Percentiles rank a stretch among this genome's conserved stretches.
Conservation (phyloP, 768 basidiomycete genomes). For the Pilatotrama ljubarskyi region DNA sequence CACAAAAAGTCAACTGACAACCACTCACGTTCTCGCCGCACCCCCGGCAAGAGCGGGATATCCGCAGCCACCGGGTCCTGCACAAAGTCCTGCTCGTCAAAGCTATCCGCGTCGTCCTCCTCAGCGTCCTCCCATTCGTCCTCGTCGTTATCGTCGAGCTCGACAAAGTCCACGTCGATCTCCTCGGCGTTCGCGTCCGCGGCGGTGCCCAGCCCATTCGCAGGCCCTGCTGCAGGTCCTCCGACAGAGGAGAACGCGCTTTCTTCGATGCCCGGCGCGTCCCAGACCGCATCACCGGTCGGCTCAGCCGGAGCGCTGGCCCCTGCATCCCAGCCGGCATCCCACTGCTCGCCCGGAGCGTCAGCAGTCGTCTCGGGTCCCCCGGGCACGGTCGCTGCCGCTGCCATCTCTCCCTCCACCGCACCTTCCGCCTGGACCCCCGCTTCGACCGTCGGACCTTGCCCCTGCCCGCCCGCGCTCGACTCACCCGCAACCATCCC, state of each 20-base stretch:
- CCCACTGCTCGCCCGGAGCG: not conserved
- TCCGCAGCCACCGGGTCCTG: not conserved
- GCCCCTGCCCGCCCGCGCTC: not conserved
- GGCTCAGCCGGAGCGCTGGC: not conserved
- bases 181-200: not conserved
- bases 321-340: not conserved
- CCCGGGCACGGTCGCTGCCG: no score
- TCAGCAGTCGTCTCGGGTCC: no score
- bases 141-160: not conserved
- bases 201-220: not conserved
- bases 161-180: not conserved
- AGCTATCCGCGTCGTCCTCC: not conserved
- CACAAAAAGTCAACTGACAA: not conserved
- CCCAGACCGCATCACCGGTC: not conserved
- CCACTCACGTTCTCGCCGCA: not conserved
- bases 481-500: slow-evolving; percentile 1
- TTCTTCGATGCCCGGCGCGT: not conserved
- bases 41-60: not conserved
- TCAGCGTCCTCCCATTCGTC: slow-evolving; percentile 10
- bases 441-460: not conserved
- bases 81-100: not conserved
- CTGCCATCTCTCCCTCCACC: no score
- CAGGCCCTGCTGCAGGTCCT: not conserved
- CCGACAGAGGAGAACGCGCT: not conserved
- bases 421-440: no score